phyloP scores from a whole-genome alignment of 345 rosid genomes.

The Eucalyptus erythrocorys region DNA sequence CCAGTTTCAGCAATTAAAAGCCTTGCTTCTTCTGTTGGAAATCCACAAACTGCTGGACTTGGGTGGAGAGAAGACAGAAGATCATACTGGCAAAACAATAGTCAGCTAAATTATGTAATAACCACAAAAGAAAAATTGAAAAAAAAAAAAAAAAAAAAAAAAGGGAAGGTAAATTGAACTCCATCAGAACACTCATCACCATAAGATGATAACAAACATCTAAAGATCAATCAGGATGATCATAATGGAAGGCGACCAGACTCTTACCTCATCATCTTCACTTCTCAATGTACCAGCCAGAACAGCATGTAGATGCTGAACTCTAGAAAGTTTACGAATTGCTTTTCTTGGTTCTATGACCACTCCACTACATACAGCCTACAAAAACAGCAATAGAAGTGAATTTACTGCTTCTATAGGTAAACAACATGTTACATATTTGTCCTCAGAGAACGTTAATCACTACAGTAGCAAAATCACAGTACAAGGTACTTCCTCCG shows the following conservation, averaged over 20 bases:
- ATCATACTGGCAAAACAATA: conserved; percentile 39
- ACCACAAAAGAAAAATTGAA: not conserved
- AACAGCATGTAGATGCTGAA: conserved; percentile 73
- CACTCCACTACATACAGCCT: conserved; percentile 58
- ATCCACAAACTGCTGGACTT: conserved; percentile 88
- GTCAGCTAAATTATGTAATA: not conserved
- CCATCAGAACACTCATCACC: not conserved
- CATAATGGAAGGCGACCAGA: not conserved
- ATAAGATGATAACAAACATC: not conserved
- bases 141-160: not conserved
- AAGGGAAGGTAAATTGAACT: not conserved
- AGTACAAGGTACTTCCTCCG: not conserved
- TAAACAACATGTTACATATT: not conserved
- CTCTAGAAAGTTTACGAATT: conserved; percentile 64
- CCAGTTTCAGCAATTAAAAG: conserved; percentile 71
- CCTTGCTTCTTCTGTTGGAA: conserved; percentile 70
- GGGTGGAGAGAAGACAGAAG: conserved; percentile 74
- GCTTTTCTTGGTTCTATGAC: conserved; percentile 56
- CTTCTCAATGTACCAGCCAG: conserved; percentile 56
- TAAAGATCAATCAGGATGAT: not conserved
- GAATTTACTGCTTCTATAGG: not conserved
- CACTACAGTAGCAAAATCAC: not conserved
- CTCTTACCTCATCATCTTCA: conserved; percentile 75
- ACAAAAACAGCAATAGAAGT: conserved; percentile 3
- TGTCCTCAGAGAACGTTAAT: not conserved